Base-by-base conservation (phyloP, 2,329 filamentous ascomycete species). In the Paecilomyces sp. region DNA sequence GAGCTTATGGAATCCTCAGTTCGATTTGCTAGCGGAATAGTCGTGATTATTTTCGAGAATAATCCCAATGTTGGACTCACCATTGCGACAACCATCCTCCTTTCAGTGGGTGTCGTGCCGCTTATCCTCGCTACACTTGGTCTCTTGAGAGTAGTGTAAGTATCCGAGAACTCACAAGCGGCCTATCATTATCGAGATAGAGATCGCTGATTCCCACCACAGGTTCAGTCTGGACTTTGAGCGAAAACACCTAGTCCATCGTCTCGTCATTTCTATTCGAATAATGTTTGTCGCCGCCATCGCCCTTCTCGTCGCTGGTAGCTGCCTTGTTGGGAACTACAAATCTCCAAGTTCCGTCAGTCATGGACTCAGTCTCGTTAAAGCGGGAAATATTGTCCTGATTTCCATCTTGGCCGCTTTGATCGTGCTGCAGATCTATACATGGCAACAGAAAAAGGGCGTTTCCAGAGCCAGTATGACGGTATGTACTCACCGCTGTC, bases 61-160 rank as follows among this genome's bases (percentile, higher is more conserved):
- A 51, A 59, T 7, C 58, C 59, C 15, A 59, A 22, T 15, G 62
- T 31, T 1, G 65, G 66, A 1, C 60, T 68, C 5, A 58, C 59
- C 22, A 56, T 67, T 9, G 66, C 63, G 8, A 54, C 63, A 0
- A 34, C 58, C 1, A 68, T 69, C 24, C 62, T 69, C 2, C 57
- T 64, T 15, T 67, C 65, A 56, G 60, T 65, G 8, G 67, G 66
- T n/a, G 59, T 67, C 22, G 63, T 68, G 50, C 67, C 67, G 5
- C 61, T 68, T 25, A 65, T 69, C 12, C 64, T 62, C 11, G 67
- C 66, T 15, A 69, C 67, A 7, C 56, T 68, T 25, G 67, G 65
- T 6, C 60, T 66, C 2, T 56, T 68, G 28, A 63, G 65, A 25
- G 64, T 67, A 31, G 66, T 67, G 65, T 67, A 59, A 60, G 64